phyloP scores from a whole-genome alignment of 305 asterid species.

The Withania somnifera region DNA sequence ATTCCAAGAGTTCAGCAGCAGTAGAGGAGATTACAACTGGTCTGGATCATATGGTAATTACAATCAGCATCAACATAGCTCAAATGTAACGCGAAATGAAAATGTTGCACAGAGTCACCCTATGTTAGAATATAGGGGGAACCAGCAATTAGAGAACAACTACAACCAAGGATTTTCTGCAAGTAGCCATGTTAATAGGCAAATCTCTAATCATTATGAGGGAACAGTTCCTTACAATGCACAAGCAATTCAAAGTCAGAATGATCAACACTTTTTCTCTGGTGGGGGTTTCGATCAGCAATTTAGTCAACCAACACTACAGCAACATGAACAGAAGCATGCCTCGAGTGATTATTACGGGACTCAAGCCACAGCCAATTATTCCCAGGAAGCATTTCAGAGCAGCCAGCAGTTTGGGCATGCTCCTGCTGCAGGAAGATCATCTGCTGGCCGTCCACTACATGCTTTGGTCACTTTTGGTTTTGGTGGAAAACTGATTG shows the following conservation, averaged over 20 bases:
- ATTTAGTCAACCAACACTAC: conserved; percentile 34
- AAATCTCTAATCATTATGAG: conserved; percentile 27
- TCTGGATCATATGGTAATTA: conserved; percentile 30
- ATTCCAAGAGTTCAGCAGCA: conserved; percentile 33
- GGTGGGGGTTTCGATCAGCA: conserved; percentile 37
- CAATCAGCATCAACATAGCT: conserved; percentile 35
- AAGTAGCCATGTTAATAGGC: conserved; percentile 30
- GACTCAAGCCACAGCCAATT: conserved; percentile 36
- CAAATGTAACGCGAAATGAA: conserved; percentile 39
- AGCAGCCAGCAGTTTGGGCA: conserved; percentile 39
- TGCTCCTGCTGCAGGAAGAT: conserved; percentile 47
- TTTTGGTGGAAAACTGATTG: conserved; percentile 92
- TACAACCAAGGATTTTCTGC: conserved; percentile 27
- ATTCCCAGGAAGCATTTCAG: conserved; percentile 46
- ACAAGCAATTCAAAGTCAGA: conserved; percentile 29
- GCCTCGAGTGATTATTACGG: conserved; percentile 33
- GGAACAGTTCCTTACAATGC: conserved; percentile 27
- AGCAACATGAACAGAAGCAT: conserved; percentile 35
- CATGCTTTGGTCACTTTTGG: conserved; percentile 92
- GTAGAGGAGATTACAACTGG: conserved; percentile 42
- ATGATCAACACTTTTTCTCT: conserved; percentile 25
- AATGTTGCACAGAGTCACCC: conserved; percentile 21
- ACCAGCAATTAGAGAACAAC: conserved; percentile 29
- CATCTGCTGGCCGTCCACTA: conserved; percentile 90
- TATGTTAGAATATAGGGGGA: conserved; percentile 26